Percentiles rank a stretch among this genome's conserved stretches.
Conservation (phyloP, 2,329 filamentous ascomycete genomes). For the Sarocladium strictum region DNA sequence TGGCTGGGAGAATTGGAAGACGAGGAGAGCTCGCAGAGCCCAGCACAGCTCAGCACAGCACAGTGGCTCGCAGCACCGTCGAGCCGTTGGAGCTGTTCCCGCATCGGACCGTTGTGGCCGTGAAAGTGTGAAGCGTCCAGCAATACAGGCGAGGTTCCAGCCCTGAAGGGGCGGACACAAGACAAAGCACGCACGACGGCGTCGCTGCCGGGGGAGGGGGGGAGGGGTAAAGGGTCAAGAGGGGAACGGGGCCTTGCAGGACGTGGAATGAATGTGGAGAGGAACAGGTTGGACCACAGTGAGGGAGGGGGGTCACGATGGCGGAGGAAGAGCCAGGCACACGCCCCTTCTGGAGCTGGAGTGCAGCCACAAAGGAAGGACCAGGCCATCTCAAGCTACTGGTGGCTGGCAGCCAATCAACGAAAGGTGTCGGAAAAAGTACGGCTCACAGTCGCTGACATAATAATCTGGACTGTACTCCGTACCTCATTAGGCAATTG, state of each 20-base stretch:
- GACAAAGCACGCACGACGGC: background rate
- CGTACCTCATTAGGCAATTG: background rate
- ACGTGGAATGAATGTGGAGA: background rate
- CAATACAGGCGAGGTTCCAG: constrained; percentile 3
- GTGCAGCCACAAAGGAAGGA: background rate
- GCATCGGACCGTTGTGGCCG: constrained; percentile 48
- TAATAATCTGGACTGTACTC: background rate
- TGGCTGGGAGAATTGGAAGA: background rate
- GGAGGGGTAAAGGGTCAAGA: background rate
- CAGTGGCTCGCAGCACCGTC: constrained; percentile 9
- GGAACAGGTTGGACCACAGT: too few species aligned
- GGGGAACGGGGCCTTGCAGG: background rate
- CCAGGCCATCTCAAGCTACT: background rate
- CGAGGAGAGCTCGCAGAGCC: background rate
- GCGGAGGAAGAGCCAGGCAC: background rate
- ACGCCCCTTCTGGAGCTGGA: background rate
- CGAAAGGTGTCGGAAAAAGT: background rate
- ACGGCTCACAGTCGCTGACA: background rate
- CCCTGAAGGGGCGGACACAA: background rate
- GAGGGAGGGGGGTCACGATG: background rate
- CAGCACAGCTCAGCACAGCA: background rate
- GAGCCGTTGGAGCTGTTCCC: constrained; percentile 17
- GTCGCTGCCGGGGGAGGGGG: background rate
- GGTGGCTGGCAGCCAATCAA: background rate
- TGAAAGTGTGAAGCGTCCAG: constrained; percentile 20